Evolutionary conservation across 305 asterid species (phyloP), one percentile per base, ranked within the genome.

Genomic region (Andrographis paniculata): DNA sequence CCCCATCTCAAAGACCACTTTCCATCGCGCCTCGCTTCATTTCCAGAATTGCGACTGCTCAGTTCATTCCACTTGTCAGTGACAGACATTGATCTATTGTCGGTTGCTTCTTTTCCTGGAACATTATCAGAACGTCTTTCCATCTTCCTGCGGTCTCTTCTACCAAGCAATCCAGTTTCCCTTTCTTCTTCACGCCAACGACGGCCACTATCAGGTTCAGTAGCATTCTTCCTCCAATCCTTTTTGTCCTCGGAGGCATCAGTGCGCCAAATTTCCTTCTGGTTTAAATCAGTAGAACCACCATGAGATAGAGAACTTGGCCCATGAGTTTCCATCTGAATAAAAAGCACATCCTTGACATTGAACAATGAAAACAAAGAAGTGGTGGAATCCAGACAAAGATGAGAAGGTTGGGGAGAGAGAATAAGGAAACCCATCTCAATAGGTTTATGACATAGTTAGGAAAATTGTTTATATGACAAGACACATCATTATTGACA

Each of bases 171-270:
- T 22, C 94, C 89, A 65, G 99, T 91, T 77, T 91, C 99, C 77
- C 99, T 87, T 80, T 91, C 99, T 75, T 91, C 99, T 72, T 91
- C 99, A 64, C 95, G 99, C 99, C 99, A 91, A 53, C 96, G 94
- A 59, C 96, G 80, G 13, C 89, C 94, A 59, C 79, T 72, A 60
- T 91, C 95, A 44, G 76, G 64, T 55, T 87, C 96, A 1, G 82
- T 50, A 20, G 77, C 67, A 54, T 48, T 38, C 62, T 68, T 83
- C 63, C 88, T 83, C 95, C 94, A 77, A 54, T 91, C 99, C 21
- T 81, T 91, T 68, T 75, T 87, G 28, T 91, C 95, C 62, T 87
- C 95, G 13, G 73, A 57, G 3, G 73, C 69, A 56, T 84, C 99
- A 38, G 83, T 50, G 42, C 95, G 94, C 80, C 77, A 72, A 64